Percentiles rank a stretch among this genome's conserved stretches.
phyloP scores from a whole-genome alignment of 495 filamentous ascomycete genomes.

The Penicillium robsamsonii region DNA sequence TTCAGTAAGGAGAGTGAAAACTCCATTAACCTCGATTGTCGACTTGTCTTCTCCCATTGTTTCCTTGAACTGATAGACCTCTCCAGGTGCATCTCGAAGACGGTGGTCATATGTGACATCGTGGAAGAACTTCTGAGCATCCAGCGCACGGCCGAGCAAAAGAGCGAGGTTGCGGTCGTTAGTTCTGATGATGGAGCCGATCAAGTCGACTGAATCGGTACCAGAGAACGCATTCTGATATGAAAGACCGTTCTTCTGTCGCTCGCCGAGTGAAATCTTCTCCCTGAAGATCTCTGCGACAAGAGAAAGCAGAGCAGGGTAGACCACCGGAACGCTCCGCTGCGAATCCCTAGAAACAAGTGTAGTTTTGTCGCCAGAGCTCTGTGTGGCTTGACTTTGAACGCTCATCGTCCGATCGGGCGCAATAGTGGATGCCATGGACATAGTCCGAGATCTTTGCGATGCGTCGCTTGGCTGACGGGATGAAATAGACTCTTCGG shows the following conservation, averaged over 20 bases:
- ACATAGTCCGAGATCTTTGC: slow-evolving; percentile 64
- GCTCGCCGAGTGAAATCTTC: slow-evolving; percentile 74
- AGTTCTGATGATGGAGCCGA: slow-evolving; percentile 92
- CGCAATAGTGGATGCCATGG: slow-evolving; percentile 80
- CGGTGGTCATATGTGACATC: slow-evolving; percentile 98
- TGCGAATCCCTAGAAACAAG: slow-evolving; percentile 46
- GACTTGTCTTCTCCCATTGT: slow-evolving; percentile 81
- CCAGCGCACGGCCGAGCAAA: slow-evolving; percentile 86
- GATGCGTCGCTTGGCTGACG: slow-evolving; percentile 48
- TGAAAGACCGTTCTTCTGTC: slow-evolving; percentile 92
- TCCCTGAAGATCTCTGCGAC: slow-evolving; percentile 91
- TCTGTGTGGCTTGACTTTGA: slow-evolving; percentile 38
- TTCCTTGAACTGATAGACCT: slow-evolving; percentile 96
- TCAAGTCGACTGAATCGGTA: slow-evolving; percentile 90
- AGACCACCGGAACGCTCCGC: slow-evolving; percentile 74
- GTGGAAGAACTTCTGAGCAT: slow-evolving; percentile 99
- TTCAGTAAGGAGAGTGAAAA: slow-evolving; percentile 93
- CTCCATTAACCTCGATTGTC: slow-evolving; percentile 85
- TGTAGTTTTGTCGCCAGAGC: slow-evolving; percentile 34
- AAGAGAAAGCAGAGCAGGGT: slow-evolving; percentile 85
- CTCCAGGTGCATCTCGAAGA: slow-evolving; percentile 80
- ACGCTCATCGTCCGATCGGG: slow-evolving; percentile 51
- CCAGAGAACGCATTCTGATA: slow-evolving; percentile 97
- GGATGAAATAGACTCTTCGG: slow-evolving; percentile 27
- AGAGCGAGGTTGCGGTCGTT: slow-evolving; percentile 93